Evolutionary conservation across 2,329 filamentous ascomycete genomes (phyloP), one percentile per base, ranked within the genome.

Genomic region (Hypoxylon sp.): DNA sequence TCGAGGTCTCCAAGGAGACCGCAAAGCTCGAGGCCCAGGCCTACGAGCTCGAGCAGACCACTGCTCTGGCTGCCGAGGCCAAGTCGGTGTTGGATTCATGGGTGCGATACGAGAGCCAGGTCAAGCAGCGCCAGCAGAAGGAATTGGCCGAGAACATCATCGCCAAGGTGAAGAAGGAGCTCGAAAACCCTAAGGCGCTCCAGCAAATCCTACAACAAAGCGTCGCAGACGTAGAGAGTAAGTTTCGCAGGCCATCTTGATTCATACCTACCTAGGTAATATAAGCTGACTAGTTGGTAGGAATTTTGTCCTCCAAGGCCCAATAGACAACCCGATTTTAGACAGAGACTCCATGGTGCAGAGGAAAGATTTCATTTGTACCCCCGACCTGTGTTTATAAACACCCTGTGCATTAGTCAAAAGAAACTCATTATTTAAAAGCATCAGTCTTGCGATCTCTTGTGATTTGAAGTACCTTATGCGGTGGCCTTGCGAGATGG

Each of bases 1-100:
- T 99, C 81, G 93, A 94, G 81, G 94, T 99, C 77, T 99, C 96
- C 80, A 98, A 98, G 94, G 96, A 99, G 90, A 99, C 96, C 79
- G 97, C 96, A 80, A 87, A 92, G 85, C 92, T 98, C 75, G 96
- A 99, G 89, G 91, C 95, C 75, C 84, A 98, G 89, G 94, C 94
- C 74, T 99, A 92, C 85, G 94, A 98, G 89, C 90, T 98, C 75
- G 94, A 98, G 89, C 96, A 99, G 86, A 91, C 91, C 86, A 98
- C 95, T 70, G 92, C 94, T 76, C 87, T 99, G 74, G 94, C 94
- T 66, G 86, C 90, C 73, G 96, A 99, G 88, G 95, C 95, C 80
- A 99, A 98, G 91, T 79, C 88, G 70, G 96, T 98, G 67, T 91
- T 99, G 74, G 96, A 99, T 83, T 98, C 94, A 65, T 99, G 96